Base-by-base conservation (phyloP, 139 green algal genomes). In the Astrephomene gubernaculifera region DNA sequence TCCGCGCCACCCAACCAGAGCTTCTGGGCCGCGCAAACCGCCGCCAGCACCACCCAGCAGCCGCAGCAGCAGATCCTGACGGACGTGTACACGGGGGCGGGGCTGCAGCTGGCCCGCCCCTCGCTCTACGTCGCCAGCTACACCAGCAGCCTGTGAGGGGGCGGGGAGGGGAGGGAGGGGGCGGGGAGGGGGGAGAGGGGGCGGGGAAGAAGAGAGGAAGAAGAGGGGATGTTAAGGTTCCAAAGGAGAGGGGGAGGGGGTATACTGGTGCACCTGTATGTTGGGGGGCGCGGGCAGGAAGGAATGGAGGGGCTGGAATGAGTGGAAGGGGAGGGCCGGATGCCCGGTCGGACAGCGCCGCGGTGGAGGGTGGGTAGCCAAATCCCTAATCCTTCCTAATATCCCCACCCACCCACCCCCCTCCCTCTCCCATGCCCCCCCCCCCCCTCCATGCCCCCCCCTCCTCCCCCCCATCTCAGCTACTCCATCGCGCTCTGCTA, bases 1-100 rank as follows among this genome's bases (percentile, higher is more conserved):
- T 36, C 7, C 41, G 41, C 76, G 2, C 61, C 57, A 17, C 31
- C 43, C 1, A 24, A 19, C 0, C 31, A 72, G 29, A 83, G 76
- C 76, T 83, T 72, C 31, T 83, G 76, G 76, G 76, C 76, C 2
- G 27, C n/a, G 5, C 39, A 43, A n/a, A n/a, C n/a, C n/a, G n/a
- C n/a, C n/a, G n/a, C n/a, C n/a, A n/a, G n/a, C n/a, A n/a, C n/a
- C n/a, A n/a, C n/a, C n/a, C n/a, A n/a, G n/a, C n/a, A n/a, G n/a
- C n/a, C n/a, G 38, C 24, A 39, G 25, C 38, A 1, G 21, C 12
- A 9, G 9, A 33, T 39, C 27, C 25, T 71, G 0, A 71, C 44
- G 1, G n/a, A 33, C 38, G 14, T 82, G 38, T 43, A 71, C 38
- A 41, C 25, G 9, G 54, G 74, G 17, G 12, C 19, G 24, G n/a